A percentile compares a stretch with the other conserved stretches of the same genome.
Evolutionary conservation across 1,139 yeast species (phyloP).

Genomic region (Protomyces pachydermus): DNA sequence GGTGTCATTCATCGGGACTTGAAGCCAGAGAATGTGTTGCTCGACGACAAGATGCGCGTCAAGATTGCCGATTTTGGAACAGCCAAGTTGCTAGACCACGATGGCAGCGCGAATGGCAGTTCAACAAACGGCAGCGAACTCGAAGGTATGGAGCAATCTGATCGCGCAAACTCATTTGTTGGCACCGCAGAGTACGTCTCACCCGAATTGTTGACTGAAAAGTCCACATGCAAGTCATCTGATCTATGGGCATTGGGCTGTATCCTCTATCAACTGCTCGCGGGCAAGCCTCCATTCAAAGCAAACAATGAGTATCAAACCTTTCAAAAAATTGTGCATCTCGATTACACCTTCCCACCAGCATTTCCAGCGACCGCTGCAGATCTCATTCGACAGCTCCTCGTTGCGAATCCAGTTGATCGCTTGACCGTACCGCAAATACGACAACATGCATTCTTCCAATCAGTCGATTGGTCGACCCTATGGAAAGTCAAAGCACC

Average conservation of each 20-base stretch:
- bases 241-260: constrained; percentile 98
- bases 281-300: constrained; percentile 94
- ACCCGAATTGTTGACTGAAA: constrained; percentile 82
- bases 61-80: constrained; percentile 98
- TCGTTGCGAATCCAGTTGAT: constrained; percentile 60
- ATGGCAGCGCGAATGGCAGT: constrained; percentile 44
- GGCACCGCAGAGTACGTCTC: constrained; percentile 89
- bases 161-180: constrained; percentile 75
- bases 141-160: constrained; percentile 42
- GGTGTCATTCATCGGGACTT: constrained; percentile 93
- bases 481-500: constrained; percentile 25
- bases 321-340: constrained; percentile 82
- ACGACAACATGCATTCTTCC: constrained; percentile 70
- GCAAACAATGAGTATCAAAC: constrained; percentile 93
- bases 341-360: constrained; percentile 76
- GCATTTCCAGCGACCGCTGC: constrained; percentile 68
- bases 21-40: constrained; percentile 82
- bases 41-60: constrained; percentile 72
- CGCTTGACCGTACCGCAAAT: constrained; percentile 62
- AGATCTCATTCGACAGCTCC: constrained; percentile 62
- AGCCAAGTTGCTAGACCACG: constrained; percentile 62
- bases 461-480: constrained; percentile 40
- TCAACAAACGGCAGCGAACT: constrained; percentile 42
- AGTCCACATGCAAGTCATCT: constrained; percentile 76
- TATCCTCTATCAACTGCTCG: constrained; percentile 83